These are phyloP conservation scores for Pulveroboletus sp. DNA, from an alignment of 768 basidiomycete genomes.

Conservation along the genomic window DNA sequence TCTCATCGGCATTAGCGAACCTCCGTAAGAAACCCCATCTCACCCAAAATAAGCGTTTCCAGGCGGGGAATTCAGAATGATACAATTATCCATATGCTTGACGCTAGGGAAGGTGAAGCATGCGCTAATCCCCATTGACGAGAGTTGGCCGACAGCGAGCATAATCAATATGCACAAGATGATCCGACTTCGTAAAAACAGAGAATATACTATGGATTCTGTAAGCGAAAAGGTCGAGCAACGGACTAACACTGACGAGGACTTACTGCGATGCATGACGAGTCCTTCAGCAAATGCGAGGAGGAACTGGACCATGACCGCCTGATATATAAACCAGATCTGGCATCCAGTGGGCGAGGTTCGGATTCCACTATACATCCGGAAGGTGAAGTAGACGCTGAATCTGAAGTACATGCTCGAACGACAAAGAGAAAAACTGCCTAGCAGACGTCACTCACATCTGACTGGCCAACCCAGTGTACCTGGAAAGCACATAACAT, in stretches of 20 bases:
- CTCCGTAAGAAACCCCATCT: not conserved
- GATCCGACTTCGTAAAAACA: conserved; percentile 9
- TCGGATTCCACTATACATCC: conserved; percentile 14
- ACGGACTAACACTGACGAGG: not conserved
- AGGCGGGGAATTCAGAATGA: not conserved
- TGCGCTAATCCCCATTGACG: not conserved
- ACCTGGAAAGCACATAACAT: conserved; percentile 13
- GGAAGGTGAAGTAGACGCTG: conserved; percentile 19
- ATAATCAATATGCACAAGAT: conserved; percentile 10
- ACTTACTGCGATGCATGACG: conserved; percentile 21
- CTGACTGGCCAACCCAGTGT: conserved; percentile 14
- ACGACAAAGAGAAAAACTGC: not conserved
- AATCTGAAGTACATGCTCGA: conserved; percentile 8
- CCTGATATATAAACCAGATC: conserved; percentile 18
- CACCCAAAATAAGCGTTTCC: not conserved
- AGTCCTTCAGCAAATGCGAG: conserved; percentile 9
- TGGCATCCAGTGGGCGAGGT: conserved; percentile 8
- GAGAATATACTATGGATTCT: conserved; percentile 12
- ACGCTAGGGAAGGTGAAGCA: not conserved
- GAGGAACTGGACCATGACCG: conserved; percentile 10
- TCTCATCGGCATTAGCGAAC: not conserved
- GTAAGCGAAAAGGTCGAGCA: not conserved
- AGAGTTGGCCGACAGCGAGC: not conserved
- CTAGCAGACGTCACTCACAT: conserved; percentile 9
- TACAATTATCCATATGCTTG: not conserved